Conservation (phyloP, 345 rosid species). For the Euphorbia pulcherrima region DNA sequence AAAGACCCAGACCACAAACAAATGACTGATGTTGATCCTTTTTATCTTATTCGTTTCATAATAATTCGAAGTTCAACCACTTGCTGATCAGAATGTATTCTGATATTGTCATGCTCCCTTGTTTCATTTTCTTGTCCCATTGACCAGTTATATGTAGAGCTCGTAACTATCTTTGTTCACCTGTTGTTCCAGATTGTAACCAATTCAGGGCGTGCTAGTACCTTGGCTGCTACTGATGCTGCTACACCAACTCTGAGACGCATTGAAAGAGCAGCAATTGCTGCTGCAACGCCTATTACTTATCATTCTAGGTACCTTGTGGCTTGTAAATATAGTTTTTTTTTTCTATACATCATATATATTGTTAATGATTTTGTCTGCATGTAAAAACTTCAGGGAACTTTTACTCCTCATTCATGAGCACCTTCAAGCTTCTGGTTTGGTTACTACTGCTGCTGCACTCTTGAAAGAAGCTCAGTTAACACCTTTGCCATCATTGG, state of each 20-base stretch:
- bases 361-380: constrained; percentile 9
- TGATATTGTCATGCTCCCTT: background rate
- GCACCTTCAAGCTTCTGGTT: constrained; percentile 92
- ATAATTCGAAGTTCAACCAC: background rate
- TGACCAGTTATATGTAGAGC: background rate
- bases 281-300: constrained; percentile 95
- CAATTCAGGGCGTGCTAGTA: constrained; percentile 89
- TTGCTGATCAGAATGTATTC: background rate
- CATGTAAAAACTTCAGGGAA: constrained; percentile 52
- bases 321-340: background rate
- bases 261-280: constrained; percentile 97
- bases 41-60: background rate
- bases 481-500: constrained; percentile 69
- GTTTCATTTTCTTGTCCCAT: background rate
- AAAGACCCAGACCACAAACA: background rate
- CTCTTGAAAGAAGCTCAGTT: constrained; percentile 89
- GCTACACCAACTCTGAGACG: constrained; percentile 96
- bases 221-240: constrained; percentile 95
- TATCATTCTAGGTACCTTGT: constrained; percentile 62
- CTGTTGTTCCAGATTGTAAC: constrained; percentile 72
- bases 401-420: constrained; percentile 89
- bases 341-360: background rate
- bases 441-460: constrained; percentile 55
- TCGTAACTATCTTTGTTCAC: constrained; percentile 10
- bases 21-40: background rate